Base-by-base conservation (phyloP, 257 asterid genomes). In the Solanum dulcamara region DNA sequence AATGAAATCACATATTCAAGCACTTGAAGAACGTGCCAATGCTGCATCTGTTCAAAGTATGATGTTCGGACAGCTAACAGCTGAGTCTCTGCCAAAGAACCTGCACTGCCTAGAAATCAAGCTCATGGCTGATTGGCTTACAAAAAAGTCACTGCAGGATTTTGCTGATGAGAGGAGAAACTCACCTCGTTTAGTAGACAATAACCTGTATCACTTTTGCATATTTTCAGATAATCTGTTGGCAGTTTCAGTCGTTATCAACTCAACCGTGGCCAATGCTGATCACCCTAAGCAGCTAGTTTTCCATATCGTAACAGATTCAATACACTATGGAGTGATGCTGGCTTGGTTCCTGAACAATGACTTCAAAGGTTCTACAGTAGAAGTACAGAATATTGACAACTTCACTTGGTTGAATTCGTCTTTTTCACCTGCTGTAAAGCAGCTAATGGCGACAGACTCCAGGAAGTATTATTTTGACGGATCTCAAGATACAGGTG, bases 201-300 rank as follows among this genome's bases (percentile, higher is more conserved):
- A 94, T 81, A 95, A 93, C 84, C 89, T 95, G 13, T 94, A 94
- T 90, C 98, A 95, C 89, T 95, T 95, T 26, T 95, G 98, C 87
- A 87, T 94, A 88, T 94, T 94, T 90, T 95, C 98, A 22, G 98
- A 95, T 86, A 95, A 95, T 82, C 84, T 92, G 81, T 81, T 95
- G 38, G 98, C 97, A 10, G 98, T 94, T 84, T 91, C 97, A 9
- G 97, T 89, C 17, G 98, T 92, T 2, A 93, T 95, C 82, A 94
- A 95, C 89, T 95, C 98, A 32, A 95, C 98, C 10, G 84, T 94
- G 82, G 90, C 93, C 12, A 95, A 92, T 74, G 97, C 98, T 14
- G 95, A 92, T 85, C 98, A 94, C 86, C 97, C 98, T 4, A 87
- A 88, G 85, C 98, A 96, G 92, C 96, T 94, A 4, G 96, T 94